phyloP scores from a whole-genome alignment of 495 filamentous ascomycete species.

The Thermothielavioides terrestris region DNA sequence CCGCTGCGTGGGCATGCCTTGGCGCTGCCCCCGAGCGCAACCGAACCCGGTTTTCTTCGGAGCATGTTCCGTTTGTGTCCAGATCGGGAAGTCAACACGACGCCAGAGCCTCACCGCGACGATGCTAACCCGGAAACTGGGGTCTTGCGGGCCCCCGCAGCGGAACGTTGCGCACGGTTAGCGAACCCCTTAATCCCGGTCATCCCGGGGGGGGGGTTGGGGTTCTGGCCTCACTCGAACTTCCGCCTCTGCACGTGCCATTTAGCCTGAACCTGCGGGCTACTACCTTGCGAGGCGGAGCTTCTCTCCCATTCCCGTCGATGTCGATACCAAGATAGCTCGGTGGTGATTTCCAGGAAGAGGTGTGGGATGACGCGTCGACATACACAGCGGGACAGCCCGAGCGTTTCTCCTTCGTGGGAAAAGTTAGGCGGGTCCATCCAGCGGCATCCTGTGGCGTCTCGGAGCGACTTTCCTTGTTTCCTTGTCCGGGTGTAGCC shows the following conservation, averaged over 20 bases:
- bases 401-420: too few relatives aligned
- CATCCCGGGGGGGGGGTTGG: not conserved
- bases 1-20: not conserved
- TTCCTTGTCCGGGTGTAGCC: too few relatives aligned
- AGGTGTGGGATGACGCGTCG: too few relatives aligned
- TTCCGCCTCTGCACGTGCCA: conserved; percentile 4
- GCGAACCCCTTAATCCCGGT: conserved; percentile 6
- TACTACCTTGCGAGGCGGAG: too few relatives aligned
- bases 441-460: too few relatives aligned
- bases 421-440: too few relatives aligned
- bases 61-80: conserved; percentile 13
- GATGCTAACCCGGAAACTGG: conserved; percentile 12
- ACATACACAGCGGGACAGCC: too few relatives aligned
- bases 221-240: not conserved
- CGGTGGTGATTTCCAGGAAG: too few relatives aligned
- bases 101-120: not conserved
- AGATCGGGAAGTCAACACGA: conserved; percentile 15
- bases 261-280: conserved; percentile 14
- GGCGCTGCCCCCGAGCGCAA: not conserved
- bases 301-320: too few relatives aligned
- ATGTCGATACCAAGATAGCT: too few relatives aligned
- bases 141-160: not conserved
- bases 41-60: conserved; percentile 18
- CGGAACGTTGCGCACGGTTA: not conserved
- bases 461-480: too few relatives aligned